Evolutionary conservation across 805 yeast species (phyloP), one percentile per base, ranked within the genome.

Genomic region (Candida patagonica): DNA sequence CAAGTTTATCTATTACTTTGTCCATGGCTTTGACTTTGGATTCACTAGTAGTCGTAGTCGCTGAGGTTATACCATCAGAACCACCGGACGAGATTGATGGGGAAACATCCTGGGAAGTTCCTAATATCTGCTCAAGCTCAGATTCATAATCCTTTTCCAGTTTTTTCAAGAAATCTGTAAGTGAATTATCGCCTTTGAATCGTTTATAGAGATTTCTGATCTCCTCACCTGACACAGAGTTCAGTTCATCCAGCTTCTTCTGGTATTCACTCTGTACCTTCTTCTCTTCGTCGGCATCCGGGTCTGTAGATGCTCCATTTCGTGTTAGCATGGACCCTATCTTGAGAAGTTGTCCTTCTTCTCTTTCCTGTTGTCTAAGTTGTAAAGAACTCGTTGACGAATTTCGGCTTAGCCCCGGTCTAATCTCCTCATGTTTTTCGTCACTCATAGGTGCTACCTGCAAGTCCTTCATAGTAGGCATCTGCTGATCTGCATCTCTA

Each of bases 301-400:
- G 24, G 9, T 26, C 34, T 12, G 17, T 12, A 36, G 39, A 19
- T 21, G 8, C 17, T 9, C 13, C 51, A 44, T 79, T 74, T 53
- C 76, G 84, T 55, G 78, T 82, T 48, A 85, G 78, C 52, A 76
- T 83, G 53, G 77, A 75, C 15, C 94, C 94, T 78, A 86, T 77
- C 61, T 81, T 77, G 59, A 84, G 95, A 47, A 86, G 71, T 54
- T 83, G 94, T 51, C 96, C 96, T 65, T 87, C 96, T 56, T 87
- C 96, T 45, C 78, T 78, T 55, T 86, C 95, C 58, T 82, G 85
- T 47, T 73, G 74, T 57, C 75, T 79, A 12, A 87, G 85, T 52
- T 81, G 76, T 8, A 72, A 51, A 2, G 63, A 57, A 1, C 58
- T 53, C 6, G 43, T 38, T 7, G 59, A 52, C 5, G 59, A 47